Percentiles rank a stretch among this genome's conserved stretches.
Conservation (phyloP, 805 yeast genomes). For the Nakazawaea siamensis region DNA sequence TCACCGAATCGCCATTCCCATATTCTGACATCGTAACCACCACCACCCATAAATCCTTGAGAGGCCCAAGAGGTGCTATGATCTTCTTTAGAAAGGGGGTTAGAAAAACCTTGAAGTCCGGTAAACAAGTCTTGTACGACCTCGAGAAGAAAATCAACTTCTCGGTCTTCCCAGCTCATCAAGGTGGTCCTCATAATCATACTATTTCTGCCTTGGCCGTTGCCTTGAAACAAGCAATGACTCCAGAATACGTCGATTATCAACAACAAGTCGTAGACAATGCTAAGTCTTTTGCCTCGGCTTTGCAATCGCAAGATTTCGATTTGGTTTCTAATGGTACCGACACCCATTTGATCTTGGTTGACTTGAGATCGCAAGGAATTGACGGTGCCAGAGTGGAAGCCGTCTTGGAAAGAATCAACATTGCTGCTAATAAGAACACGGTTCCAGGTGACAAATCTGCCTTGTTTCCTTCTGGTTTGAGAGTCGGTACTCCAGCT, state of each 20-base stretch:
- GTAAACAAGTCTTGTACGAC: conserved; percentile 85
- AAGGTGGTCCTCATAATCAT: conserved; percentile 99
- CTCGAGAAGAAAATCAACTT: conserved; percentile 93
- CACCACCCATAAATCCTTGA: conserved; percentile 95
- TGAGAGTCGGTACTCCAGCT: conserved; percentile 97
- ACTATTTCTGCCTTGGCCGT: conserved; percentile 96
- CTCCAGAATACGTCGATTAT: conserved; percentile 86
- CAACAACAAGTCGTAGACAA: conserved; percentile 83
- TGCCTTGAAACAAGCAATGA: conserved; percentile 88
- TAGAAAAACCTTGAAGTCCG: conserved; percentile 81
- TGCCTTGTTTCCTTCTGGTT: conserved; percentile 94
- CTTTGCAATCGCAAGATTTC: conserved; percentile 67
- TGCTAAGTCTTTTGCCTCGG: conserved; percentile 75
- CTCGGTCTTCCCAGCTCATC: conserved; percentile 99
- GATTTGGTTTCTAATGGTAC: conserved; percentile 90
- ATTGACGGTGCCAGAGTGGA: conserved; percentile 97
- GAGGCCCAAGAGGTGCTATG: conserved; percentile 99
- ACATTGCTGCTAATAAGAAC: conserved; percentile 95
- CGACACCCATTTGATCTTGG: conserved; percentile 93
- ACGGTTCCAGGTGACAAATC: conserved; percentile 97
- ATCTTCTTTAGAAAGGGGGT: conserved; percentile 97
- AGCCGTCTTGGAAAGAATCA: conserved; percentile 86
- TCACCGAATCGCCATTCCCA: conserved; percentile 92
- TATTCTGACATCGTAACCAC: conserved; percentile 97
- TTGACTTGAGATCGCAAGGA: conserved; percentile 79